Evolutionary conservation across 1,139 yeast genomes (phyloP).

Genomic region (Saccharomyces hybrid): DNA sequence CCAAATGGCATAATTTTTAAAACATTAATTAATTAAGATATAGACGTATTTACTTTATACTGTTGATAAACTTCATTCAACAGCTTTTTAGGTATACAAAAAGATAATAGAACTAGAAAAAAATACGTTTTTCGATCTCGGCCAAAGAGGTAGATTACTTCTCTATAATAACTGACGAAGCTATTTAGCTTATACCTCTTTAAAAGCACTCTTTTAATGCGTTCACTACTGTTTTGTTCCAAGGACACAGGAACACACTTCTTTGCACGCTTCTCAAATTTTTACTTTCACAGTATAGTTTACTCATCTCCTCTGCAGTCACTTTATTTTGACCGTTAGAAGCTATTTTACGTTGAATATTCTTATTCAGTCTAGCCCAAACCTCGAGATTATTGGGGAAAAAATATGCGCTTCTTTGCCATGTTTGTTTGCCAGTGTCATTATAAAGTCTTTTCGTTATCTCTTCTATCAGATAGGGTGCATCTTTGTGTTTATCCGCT

Average conservation of each 20-base stretch:
- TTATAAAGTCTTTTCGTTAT: conserved; percentile 36
- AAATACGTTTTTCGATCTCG: too few species aligned
- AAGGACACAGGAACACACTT: conserved; percentile 46
- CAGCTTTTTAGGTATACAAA: conserved; percentile 3
- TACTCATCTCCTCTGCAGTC: conserved; percentile 46
- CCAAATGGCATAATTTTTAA: conserved; percentile 28
- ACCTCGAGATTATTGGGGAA: conserved; percentile 64
- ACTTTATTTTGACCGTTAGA: conserved; percentile 38
- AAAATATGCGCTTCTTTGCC: conserved; percentile 66
- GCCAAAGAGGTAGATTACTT: too few species aligned
- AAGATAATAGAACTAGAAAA: too few species aligned
- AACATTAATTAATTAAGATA: too few species aligned
- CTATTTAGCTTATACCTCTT: too few species aligned
- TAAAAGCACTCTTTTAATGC: conserved; percentile 12
- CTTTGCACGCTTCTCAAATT: conserved; percentile 53
- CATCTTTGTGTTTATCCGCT: conserved; percentile 44
- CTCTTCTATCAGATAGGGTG: conserved; percentile 55
- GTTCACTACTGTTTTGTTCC: conserved; percentile 26
- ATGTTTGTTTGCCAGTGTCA: conserved; percentile 25
- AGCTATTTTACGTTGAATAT: conserved; percentile 50
- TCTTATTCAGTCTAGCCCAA: conserved; percentile 57
- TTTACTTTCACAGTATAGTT: conserved; percentile 42
- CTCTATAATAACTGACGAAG: too few species aligned
- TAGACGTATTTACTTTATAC: background rate
- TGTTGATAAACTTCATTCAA: background rate